Base-by-base conservation (phyloP, 2,329 filamentous ascomycete species). In the Trichoderma hamatum region DNA sequence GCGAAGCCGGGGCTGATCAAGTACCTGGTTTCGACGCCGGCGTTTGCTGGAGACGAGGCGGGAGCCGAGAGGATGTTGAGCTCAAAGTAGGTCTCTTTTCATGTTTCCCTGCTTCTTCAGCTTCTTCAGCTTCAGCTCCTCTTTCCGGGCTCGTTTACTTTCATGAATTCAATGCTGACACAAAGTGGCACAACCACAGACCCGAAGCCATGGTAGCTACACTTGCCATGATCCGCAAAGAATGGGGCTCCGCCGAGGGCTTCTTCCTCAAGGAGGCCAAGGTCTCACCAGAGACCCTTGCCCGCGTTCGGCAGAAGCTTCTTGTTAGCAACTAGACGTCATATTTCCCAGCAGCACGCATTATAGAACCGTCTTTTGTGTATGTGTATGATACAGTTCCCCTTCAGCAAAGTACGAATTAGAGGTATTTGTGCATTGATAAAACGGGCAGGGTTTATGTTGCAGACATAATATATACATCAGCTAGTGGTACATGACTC, bases 261-360 rank as follows among this genome's bases (percentile, higher is more conserved):
- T 94, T 92, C 78, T 81, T 92, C 71, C 80, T 82, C 67, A 80
- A 85, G 16, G 78, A 85, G 36, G 89, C 89, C 74, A 84, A 88
- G 14, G 75, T 93, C 43, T 83, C 81, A 1, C 81, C 83, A 39
- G 83, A 82, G 6, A 85, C 88, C 70, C 81, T 93, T 67, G 81
- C 82, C 70, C 80, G 75, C 69, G 77, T 91, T 60, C 82, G 81
- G 63, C 80, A 76, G 61, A 88, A 86, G 74, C 74, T 89, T 70
- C 76, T 83, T 4, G 79, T 80, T 5, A 11, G 19, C 30, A 55
- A 51, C 5, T 76, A 80, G 36, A 54, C n/a, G 5, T 10, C 6
- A 9, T 28, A 24, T 24, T 19, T 6, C n/a, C 39, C 39, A 43
- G 16, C 39, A 43, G 16, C 39, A 43, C n/a, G 13, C 34, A 46